Base-by-base conservation (phyloP, 75 land plant genomes). In the Cupressus sempervirens region DNA sequence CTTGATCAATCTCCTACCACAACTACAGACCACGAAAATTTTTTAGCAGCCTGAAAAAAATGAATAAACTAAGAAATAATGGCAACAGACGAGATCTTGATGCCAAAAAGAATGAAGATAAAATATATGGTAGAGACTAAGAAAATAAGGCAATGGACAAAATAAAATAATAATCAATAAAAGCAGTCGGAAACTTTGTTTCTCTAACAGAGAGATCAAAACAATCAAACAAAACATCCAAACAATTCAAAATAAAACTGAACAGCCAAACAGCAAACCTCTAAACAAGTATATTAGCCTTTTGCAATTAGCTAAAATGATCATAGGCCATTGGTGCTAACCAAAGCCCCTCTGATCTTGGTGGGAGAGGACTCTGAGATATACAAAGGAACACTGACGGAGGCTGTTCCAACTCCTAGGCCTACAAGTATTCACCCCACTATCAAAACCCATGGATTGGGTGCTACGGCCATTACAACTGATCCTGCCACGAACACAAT, bases 361-460 rank as follows among this genome's bases (percentile, higher is more conserved):
- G n/a, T n/a, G n/a, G n/a, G 98, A 50, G 98, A 94, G n/a, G 92
- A 94, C 85, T 96, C 98, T 29, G 98, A 95, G 14, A 96, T 96
- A 84, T 96, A 96, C 40, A 96, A 89, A 10, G 98, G 98, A 7
- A 91, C 54, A 18, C 94, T 96, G 91, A 96, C 93, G 76, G 98
- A 96, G 65, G 98, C 98, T 85, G 88, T 89, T 68, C 98, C 98
- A 13, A 96, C 93, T 16, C 96, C 98, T 11, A 94, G 72, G 18
- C 98, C 98, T 1, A 96, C 96, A 12, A 96, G 84, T 15, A 94
- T 70, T 2, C 98, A 87, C 38, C 98, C 98, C 18, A 92, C 13
- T 43, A 96, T 94, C 76, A 96, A 85, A 32, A 94, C 81, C 77
- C 76, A 68, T 0, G 98, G 96, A 11, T 70, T 79, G 1, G 91